Evolutionary conservation across 345 rosid species (phyloP), one percentile per base, ranked within the genome.

Genomic region (Linum trigynum): DNA sequence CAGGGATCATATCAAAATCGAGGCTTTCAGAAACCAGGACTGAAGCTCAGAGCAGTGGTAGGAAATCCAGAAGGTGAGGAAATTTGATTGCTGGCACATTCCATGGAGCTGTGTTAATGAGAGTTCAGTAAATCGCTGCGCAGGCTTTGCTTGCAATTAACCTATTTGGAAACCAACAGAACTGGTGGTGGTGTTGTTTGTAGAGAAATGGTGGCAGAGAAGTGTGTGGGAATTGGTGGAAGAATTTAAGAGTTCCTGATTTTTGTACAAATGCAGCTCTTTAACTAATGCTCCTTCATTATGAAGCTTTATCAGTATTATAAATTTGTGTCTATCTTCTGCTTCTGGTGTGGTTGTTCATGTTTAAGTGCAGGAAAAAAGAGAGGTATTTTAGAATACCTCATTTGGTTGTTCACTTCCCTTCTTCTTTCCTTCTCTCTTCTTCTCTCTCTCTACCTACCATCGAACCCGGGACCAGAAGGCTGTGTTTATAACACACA

Each of bases 51-150:
- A 83, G 9, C 50, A 43, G 64, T 70, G 76, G 72, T 64, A 84
- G 90, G 74, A 89, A 85, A 76, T 76, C 86, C 51, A 83, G 82
- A 76, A 68, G 90, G 86, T 89, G 71, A 79, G 71, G 38, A 37
- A 6, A 8, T 17, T 9, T 23, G 8, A 16, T 1, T 37, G 61
- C 10, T 8, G 7, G 59, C 10, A 57, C n/a, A 57, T 23, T 23
- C 60, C 51, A 57, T 53, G 45, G 10, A 61, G 68, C 36, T 3
- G 62, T 38, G 74, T 61, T 38, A 15, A 69, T 61, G 60, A 60
- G 39, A 38, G 4, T 58, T 65, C 50, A n/a, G 42, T 56, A 59
- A 11, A 36, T 65, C 57, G 55, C 40, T 62, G 63, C 58, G 37
- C 70, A 9, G 14, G 53, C 12, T 48, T 23, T 23, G 32, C 32